Evolutionary conservation across 805 yeast species (phyloP), one percentile per base, ranked within the genome.

Genomic region (Hagleromyces aurorensis): DNA sequence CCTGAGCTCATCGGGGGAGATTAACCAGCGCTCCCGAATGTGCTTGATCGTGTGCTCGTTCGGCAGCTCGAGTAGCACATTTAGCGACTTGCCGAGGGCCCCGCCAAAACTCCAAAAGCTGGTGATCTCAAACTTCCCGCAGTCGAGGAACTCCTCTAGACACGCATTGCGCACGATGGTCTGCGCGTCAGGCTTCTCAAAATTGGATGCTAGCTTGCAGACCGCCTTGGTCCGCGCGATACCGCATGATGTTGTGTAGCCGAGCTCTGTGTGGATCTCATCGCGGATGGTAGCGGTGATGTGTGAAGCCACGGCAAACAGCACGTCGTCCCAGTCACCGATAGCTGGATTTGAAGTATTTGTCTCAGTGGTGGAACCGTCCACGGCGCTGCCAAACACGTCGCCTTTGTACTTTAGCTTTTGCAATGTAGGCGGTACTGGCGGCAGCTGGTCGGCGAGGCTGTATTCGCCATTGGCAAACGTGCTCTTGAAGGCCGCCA

Each of bases 71-170:
- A 86, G 52, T 12, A 60, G 52, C n/a, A 55, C 51, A 11, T 65
- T 38, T 1, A 85, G 62, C 8, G 61, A 58, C 7, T 76, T 75
- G 0, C 98, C 98, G 7, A 68, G 57, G 41, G 83, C 84, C 2
- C 97, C 98, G 5, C 98, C 97, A 66, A 89, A 62, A 0, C 94
- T 85, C 70, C 94, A 79, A 34, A 89, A 72, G 43, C 86, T 94
- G 0, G 72, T 70, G 13, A 89, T 50, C 35, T 75, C 72, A 50
- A 78, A 76, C 15, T 69, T 63, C 2, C 50, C 58, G 21, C 43
- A 30, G 17, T 62, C 62, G 7, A 87, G 52, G 50, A 89, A 91
- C 0, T 48, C 44, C 2, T 59, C 38, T 2, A 77, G 60, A 10
- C 70, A 56, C 1, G 48, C 45, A 23, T 69, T 70, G 16, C 78